Base-by-base conservation (phyloP, 257 asterid species). In the Oldenlandia corymbosa region DNA sequence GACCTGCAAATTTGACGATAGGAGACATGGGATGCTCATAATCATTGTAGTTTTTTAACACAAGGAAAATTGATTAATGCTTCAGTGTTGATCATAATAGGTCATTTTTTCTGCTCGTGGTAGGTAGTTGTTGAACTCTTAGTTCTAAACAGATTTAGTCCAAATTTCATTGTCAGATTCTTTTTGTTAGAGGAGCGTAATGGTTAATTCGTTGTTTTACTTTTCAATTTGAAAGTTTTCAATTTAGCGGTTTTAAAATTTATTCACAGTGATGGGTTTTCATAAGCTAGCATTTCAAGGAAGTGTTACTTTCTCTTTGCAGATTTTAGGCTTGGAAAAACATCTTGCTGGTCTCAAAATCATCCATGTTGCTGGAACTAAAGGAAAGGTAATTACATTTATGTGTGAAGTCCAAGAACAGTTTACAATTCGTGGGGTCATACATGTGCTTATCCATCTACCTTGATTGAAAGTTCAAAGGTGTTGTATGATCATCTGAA, bases 301-400 rank as follows among this genome's bases (percentile, higher is more conserved):
- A 57, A 57, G 9, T 32, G 62, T 12, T 10, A 62, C 52, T 73
- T n/a, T n/a, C n/a, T 59, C 72, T 43, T 71, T 71, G 71, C 86
- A 85, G 97, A 85, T 87, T 70, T 73, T 90, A 90, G 94, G 77
- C 66, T 74, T 90, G 81, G 91, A 90, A 69, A 83, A 83, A 66
- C 71, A 60, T 51, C 65, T 90, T 68, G 81, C 78, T 36, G 75
- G 63, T 62, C 90, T 90, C 51, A 87, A 83, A 77, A 80, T 87
- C 59, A 85, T 90, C 74, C 97, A 90, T 68, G 95, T 85, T 68
- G 84, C 94, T 71, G 97, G 97, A 70, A 90, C 95, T 56, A 90
- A 90, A 83, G 97, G 97, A 76, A 90, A 90, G 95, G 95, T 90
- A 87, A 39, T 43, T 48, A 18, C 57, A 32, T 48, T 61, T 69